Evolutionary conservation across 768 basidiomycete genomes (phyloP).

Genomic region (Russula virescens): DNA sequence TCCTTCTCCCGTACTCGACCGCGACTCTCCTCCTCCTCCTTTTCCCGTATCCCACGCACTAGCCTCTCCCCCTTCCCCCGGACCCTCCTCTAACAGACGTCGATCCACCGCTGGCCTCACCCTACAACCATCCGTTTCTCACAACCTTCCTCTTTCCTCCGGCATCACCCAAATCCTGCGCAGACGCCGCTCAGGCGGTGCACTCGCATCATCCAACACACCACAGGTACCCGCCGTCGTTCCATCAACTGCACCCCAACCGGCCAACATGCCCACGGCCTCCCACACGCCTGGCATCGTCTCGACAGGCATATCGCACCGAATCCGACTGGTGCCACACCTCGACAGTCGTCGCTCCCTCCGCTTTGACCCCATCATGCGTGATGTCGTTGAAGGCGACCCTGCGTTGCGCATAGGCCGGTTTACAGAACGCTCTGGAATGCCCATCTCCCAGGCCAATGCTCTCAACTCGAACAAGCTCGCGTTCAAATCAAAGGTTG

Average conservation of each 20-base stretch:
- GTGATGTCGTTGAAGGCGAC: slow-evolving; percentile 72
- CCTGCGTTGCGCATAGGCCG: slow-evolving; percentile 81
- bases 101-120: slow-evolving; percentile 37
- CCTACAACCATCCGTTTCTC: slow-evolving; percentile 35
- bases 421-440: slow-evolving; percentile 82
- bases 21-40: slow-evolving; percentile 43
- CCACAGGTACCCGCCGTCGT: slow-evolving; percentile 28
- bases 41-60: slow-evolving; percentile 32
- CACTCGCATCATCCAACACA: slow-evolving; percentile 34
- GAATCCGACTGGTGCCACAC: slow-evolving; percentile 92
- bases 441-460: slow-evolving; percentile 59
- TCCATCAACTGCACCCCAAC: slow-evolving; percentile 25
- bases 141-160: slow-evolving; percentile 32
- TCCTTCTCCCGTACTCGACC: slow-evolving; percentile 32
- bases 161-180: slow-evolving; percentile 59
- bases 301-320: slow-evolving; percentile 40
- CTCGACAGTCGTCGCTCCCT: slow-evolving; percentile 86
- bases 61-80: slow-evolving; percentile 27
- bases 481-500: slow-evolving; percentile 94
- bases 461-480: slow-evolving; percentile 75
- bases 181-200: slow-evolving; percentile 59
- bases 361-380: slow-evolving; percentile 85
- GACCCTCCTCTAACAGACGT: slow-evolving; percentile 33
- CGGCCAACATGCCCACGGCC: slow-evolving; percentile 22
- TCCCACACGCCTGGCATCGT: slow-evolving; percentile 25